Evolutionary conservation across 2,329 filamentous ascomycete species (phyloP).

Genomic region (Colletotrichum incanum): DNA sequence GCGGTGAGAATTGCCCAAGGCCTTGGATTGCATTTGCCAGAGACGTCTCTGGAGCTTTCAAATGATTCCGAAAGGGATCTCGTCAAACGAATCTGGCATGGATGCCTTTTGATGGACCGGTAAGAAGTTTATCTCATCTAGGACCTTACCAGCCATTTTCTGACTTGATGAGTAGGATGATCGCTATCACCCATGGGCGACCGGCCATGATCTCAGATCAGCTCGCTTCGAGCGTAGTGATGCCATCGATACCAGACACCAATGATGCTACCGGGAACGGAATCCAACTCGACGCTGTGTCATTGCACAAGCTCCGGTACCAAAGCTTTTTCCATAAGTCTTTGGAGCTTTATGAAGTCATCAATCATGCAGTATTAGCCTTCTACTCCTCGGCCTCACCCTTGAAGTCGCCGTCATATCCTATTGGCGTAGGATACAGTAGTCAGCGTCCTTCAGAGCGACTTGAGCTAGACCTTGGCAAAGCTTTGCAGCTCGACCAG

Average conservation of each 20-base stretch:
- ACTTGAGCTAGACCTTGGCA: slow-evolving; percentile 47
- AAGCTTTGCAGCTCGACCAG: slow-evolving; percentile 52
- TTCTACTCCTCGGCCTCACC: slow-evolving; percentile 47
- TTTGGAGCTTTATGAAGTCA: slow-evolving; percentile 56
- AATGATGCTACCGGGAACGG: background rate
- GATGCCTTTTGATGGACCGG: slow-evolving; percentile 58
- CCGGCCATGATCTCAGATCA: slow-evolving; percentile 54
- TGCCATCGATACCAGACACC: slow-evolving; percentile 45
- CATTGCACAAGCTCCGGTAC: slow-evolving; percentile 22
- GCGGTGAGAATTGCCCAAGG: slow-evolving; percentile 64
- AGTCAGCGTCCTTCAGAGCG: slow-evolving; percentile 5
- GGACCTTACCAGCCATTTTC: too few species aligned
- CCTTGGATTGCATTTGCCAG: slow-evolving; percentile 60
- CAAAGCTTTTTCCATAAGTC: slow-evolving; percentile 54
- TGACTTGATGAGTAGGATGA: slow-evolving; percentile 48
- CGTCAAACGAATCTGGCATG: slow-evolving; percentile 54
- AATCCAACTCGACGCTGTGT: background rate
- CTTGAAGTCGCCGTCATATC: slow-evolving; percentile 1
- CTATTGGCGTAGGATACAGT: background rate
- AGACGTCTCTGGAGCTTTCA: slow-evolving; percentile 50
- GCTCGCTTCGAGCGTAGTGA: slow-evolving; percentile 48
- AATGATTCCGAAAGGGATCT: slow-evolving; percentile 48
- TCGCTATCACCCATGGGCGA: slow-evolving; percentile 54
- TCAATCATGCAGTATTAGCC: slow-evolving; percentile 50
- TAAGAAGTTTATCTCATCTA: slow-evolving; percentile 34